Evolutionary conservation across 1,284 basidiomycete species (phyloP), one percentile per base, ranked within the genome.

Genomic region (Schizophyllum commune): DNA sequence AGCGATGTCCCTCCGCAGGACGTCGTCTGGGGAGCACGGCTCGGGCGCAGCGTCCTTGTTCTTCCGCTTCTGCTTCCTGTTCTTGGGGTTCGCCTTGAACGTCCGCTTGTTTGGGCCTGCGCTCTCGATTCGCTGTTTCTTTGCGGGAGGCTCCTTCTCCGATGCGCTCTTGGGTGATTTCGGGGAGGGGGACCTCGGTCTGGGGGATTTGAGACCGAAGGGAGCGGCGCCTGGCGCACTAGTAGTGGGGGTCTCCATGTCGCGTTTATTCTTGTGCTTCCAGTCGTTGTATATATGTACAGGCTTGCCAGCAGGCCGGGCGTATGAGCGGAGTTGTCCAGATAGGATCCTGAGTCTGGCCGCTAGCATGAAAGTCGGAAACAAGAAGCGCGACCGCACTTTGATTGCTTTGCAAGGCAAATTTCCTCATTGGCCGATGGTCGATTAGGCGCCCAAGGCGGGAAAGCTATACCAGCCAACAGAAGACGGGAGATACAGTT

Each of bases 21-120:
- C 88, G 68, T 95, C 92, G 55, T 89, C 90, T 1, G 81, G 65
- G 1, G 90, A 87, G 68, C 83, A 90, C 1, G 81, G 76, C 63
- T 91, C 90, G 1, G 86, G 84, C 4, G 80, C 65, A 2, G 68
- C 65, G 52, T 63, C 59, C 17, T 68, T 34, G 63, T 69, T 19
- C 66, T 68, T 60, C 60, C 68, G 68, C 63, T 72, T 73, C 39
- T 47, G 39, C 39, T 47, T 47, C 39, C 39, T 47, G 39, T 17
- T 47, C 39, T 47, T 47, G 13, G 39, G 39, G 17, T 47, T 47
- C 39, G 39, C 39, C 39, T 47, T 47, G 39, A 47, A 47, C 39
- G 39, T 47, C 39, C 17, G 9, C 8, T 47, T 47, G 39, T 47
- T 47, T 3, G 39, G 39, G 2, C 39, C 39, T 11, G 9, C 17